Evolutionary conservation across 257 asterid genomes (phyloP), one percentile per base, ranked within the genome.

Genomic region (Gentiana straminea): DNA sequence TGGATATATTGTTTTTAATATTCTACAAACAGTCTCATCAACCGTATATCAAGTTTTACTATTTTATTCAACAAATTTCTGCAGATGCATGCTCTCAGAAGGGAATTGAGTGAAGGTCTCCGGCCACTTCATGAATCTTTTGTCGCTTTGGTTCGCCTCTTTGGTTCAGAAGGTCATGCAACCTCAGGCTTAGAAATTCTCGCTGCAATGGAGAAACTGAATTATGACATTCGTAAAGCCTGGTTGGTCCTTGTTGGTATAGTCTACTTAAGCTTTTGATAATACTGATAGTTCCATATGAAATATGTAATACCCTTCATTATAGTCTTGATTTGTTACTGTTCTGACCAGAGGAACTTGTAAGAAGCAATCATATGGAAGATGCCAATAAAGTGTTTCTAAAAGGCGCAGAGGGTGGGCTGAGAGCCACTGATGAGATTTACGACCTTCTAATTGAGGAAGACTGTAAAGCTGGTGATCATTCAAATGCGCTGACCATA

Each of bases 171-270:
- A 68, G 98, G 98, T 55, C 89, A 55, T 64, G 85, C 95, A 55
- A 76, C 82, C 36, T 79, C 90, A 68, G 98, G 98, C 65, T 79
- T 83, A 59, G 98, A 91, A 71, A 81, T 84, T 74, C 94, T 91
- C 52, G 94, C 98, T 35, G 98, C 96, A 50, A 91, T 91, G 98
- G 98, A 91, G 76, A 87, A 87, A 71, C 77, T 91, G 74, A 82
- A 83, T 61, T 84, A 79, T 72, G 95, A 91, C 84, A 87, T 91
- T 66, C 85, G 95, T 54, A 84, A 77, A 73, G 95, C 94, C 52
- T 91, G 98, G 98, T 76, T 91, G 67, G 86, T 91, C 71, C 94
- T 91, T 69, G 89, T 91, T 71, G 96, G 98, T 91, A 84, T 55
- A 60, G 68, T 56, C 48, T 66, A 58, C 68, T 56, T 54, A 61